phyloP scores from a whole-genome alignment of 768 basidiomycete genomes.

The Obba rivulosa region DNA sequence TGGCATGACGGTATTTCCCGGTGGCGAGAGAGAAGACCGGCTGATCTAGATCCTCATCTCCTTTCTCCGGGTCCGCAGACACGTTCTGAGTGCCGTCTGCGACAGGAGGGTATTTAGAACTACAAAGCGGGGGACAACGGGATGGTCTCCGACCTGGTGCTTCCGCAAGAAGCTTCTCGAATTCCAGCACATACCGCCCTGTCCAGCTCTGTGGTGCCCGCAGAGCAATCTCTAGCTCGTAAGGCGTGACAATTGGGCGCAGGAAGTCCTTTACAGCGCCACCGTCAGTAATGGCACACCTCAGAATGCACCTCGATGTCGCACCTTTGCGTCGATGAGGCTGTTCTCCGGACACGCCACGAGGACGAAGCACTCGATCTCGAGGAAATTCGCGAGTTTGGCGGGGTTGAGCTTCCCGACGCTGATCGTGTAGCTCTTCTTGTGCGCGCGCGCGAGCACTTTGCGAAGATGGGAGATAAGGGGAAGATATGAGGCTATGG shows the following conservation, averaged over 20 bases:
- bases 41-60: conserved; percentile 54
- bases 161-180: conserved; percentile 51
- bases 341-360: conserved; percentile 95
- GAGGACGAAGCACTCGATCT: conserved; percentile 93
- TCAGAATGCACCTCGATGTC: conserved; percentile 3
- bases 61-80: conserved; percentile 10
- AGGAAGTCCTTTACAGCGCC: conserved; percentile 65
- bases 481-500: conserved; percentile 77
- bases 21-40: conserved; percentile 85
- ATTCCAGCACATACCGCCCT: conserved; percentile 75
- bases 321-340: conserved; percentile 65
- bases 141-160: too few species aligned
- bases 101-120: too few species aligned
- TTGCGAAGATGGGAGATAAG: conserved; percentile 78
- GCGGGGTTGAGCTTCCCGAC: conserved; percentile 94
- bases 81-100: neutral
- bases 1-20: conserved; percentile 78
- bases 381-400: conserved; percentile 93
- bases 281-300: neutral
- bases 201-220: conserved; percentile 67
- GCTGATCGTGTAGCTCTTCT: conserved; percentile 92
- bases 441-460: conserved; percentile 58
- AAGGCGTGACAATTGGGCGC: conserved; percentile 89
- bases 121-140: too few species aligned
- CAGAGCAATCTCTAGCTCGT: conserved; percentile 81